phyloP scores from a whole-genome alignment of 495 filamentous ascomycete genomes.

The Trichoderma orchidacearum region DNA sequence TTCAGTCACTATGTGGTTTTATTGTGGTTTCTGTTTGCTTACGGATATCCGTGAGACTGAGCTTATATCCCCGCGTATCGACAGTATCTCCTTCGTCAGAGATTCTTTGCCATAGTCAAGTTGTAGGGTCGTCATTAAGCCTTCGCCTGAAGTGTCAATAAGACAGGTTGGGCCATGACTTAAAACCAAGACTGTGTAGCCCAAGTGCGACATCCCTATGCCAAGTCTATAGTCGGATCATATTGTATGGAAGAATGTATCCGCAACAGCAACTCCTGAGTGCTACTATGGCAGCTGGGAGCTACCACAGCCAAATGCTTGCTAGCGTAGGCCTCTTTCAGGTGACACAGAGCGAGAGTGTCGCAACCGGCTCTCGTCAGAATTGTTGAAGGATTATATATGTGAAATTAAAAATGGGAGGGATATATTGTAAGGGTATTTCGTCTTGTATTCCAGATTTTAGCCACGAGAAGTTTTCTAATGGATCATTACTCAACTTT shows the following conservation, averaged over 20 bases:
- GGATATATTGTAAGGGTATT: conserved; percentile 98
- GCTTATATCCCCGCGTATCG: conserved; percentile 95
- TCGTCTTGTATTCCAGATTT: conserved; percentile 75
- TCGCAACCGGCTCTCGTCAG: conserved; percentile 85
- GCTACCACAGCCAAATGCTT: conserved; percentile 90
- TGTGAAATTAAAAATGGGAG: conserved; percentile 94
- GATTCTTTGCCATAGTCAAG: conserved; percentile 99
- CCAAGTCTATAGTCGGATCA: conserved; percentile 93
- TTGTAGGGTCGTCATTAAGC: conserved; percentile 92
- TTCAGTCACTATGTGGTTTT: conserved; percentile 88
- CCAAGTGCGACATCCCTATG: conserved; percentile 96
- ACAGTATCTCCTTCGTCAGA: conserved; percentile 93
- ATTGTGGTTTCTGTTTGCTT: conserved; percentile 95
- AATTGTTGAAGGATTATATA: conserved; percentile 91
- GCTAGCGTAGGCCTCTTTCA: conserved; percentile 91
- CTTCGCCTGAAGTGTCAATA: conserved; percentile 88
- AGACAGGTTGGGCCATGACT: conserved; percentile 94
- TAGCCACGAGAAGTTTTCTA: conserved; percentile 84
- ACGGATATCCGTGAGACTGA: conserved; percentile 96
- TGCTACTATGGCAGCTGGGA: conserved; percentile 93
- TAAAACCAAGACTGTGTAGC: conserved; percentile 92
- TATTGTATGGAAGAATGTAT: conserved; percentile 94
- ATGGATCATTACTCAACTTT: conserved; percentile 85
- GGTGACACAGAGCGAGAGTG: conserved; percentile 87
- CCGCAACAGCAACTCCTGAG: conserved; percentile 80